A percentile compares a stretch with the other conserved stretches of the same genome.
phyloP scores from a whole-genome alignment of 352 stramenopile species.

The Aphanomyces astaci region DNA sequence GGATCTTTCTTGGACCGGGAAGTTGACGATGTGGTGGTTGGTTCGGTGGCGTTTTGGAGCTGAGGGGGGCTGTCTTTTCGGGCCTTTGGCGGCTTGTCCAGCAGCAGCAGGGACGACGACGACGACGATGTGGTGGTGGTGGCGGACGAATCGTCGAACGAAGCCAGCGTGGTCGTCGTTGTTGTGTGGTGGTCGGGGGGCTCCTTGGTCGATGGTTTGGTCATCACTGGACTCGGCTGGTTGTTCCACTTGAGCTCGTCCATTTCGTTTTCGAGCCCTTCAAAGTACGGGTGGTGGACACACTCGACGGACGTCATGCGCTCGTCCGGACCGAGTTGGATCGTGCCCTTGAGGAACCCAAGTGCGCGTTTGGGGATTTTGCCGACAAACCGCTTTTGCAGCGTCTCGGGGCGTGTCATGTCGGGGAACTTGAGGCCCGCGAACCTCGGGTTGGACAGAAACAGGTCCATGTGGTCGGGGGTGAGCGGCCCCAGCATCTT shows the following conservation, averaged over 20 bases:
- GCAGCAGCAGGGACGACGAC: neutral
- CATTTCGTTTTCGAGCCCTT: conserved; percentile 40
- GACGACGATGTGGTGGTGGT: neutral
- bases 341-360: conserved; percentile 66
- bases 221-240: neutral
- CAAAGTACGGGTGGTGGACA: conserved; percentile 84
- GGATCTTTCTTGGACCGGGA: conserved; percentile 8
- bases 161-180: too few species aligned
- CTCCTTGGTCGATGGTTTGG: conserved; percentile 1
- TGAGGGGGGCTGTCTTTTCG: conserved; percentile 12
- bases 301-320: conserved; percentile 67
- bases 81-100: neutral
- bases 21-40: neutral
- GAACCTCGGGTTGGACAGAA: conserved; percentile 87
- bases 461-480: conserved; percentile 88
- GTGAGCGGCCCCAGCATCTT: conserved; percentile 57
- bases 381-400: conserved; percentile 86
- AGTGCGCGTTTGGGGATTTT: conserved; percentile 79
- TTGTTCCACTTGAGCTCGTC: conserved; percentile 7
- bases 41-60: neutral
- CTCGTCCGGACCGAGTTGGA: conserved; percentile 71
- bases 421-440: conserved; percentile 89
- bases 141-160: neutral
- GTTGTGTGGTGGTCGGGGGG: neutral
- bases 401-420: conserved; percentile 86